Conservation (phyloP, 2,329 filamentous ascomycete genomes). For the Pyrenophora tritici-repentis region DNA sequence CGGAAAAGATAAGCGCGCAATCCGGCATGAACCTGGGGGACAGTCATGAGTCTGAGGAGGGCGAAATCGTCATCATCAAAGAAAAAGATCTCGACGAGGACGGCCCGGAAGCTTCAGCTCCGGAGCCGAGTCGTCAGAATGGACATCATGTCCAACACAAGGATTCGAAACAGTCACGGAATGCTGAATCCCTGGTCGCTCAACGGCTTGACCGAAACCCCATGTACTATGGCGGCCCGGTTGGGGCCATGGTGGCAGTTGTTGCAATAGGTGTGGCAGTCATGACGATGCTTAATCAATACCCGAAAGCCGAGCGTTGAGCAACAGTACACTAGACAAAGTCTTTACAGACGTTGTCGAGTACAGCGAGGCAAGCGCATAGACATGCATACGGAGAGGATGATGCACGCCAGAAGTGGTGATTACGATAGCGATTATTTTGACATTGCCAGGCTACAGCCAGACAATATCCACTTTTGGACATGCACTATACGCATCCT, state of each 20-base stretch:
- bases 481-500: too few species aligned
- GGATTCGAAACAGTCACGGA: slow-evolving; percentile 25
- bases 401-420: neutral
- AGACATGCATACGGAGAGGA: neutral
- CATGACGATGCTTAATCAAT: slow-evolving; percentile 51
- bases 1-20: slow-evolving; percentile 9
- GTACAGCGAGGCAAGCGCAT: neutral
- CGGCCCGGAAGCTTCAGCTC: slow-evolving; percentile 24
- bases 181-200: slow-evolving; percentile 33
- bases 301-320: slow-evolving; percentile 54
- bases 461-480: too few species aligned
- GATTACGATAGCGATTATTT: too few species aligned
- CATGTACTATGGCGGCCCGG: slow-evolving; percentile 46
- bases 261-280: slow-evolving; percentile 49
- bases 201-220: slow-evolving; percentile 34
- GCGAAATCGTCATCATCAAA: slow-evolving; percentile 45
- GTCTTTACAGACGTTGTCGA: slow-evolving; percentile 9
- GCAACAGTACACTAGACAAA: slow-evolving; percentile 1
- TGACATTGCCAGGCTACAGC: too few species aligned
- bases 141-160: slow-evolving; percentile 35
- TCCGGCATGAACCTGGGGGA: slow-evolving; percentile 15
- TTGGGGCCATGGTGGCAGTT: slow-evolving; percentile 47
- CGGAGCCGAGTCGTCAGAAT: slow-evolving; percentile 34
- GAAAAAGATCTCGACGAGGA: slow-evolving; percentile 38
- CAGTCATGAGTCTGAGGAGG: slow-evolving; percentile 36